phyloP scores from a whole-genome alignment of 192 early-diverging fungal species.

The Backusella parvicylindrica region DNA sequence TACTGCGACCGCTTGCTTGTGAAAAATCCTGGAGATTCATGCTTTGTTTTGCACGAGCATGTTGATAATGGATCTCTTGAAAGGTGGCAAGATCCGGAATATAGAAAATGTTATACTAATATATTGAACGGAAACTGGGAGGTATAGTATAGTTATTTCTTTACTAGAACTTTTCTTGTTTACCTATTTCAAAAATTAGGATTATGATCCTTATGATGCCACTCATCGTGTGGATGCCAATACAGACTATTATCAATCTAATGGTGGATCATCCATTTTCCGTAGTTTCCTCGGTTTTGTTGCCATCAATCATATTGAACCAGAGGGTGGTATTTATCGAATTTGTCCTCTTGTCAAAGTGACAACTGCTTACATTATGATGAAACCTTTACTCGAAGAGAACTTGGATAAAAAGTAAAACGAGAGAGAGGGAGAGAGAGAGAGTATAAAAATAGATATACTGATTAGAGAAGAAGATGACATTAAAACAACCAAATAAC shows the following conservation, averaged over 20 bases:
- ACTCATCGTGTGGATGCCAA: constrained; percentile 24
- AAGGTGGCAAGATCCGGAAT: constrained; percentile 32
- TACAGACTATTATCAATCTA: constrained; percentile 17
- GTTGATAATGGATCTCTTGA: constrained; percentile 25
- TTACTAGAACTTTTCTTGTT: too few species aligned
- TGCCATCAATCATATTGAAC: constrained; percentile 14
- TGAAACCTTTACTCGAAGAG: constrained; percentile 27
- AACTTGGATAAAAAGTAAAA: constrained; percentile 15
- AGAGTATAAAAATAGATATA: too few species aligned
- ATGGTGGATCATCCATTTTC: constrained; percentile 22
- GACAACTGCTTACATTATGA: constrained; percentile 20
- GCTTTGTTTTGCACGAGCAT: constrained; percentile 24
- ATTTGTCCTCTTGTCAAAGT: constrained; percentile 28
- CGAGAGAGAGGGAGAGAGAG: too few species aligned
- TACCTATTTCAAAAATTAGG: neutral
- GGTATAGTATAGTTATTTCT: neutral
- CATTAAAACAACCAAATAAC: neutral
- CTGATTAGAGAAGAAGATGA: neutral
- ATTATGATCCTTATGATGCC: constrained; percentile 29
- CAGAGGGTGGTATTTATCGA: constrained; percentile 20
- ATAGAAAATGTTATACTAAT: constrained; percentile 19
- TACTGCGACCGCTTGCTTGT: constrained; percentile 30
- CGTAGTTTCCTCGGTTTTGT: constrained; percentile 32
- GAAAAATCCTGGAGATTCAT: constrained; percentile 11
- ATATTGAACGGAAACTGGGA: constrained; percentile 30